Conservation (phyloP, 176 grass and related monocot genomes). For the Dendrocalamus sinicus region DNA sequence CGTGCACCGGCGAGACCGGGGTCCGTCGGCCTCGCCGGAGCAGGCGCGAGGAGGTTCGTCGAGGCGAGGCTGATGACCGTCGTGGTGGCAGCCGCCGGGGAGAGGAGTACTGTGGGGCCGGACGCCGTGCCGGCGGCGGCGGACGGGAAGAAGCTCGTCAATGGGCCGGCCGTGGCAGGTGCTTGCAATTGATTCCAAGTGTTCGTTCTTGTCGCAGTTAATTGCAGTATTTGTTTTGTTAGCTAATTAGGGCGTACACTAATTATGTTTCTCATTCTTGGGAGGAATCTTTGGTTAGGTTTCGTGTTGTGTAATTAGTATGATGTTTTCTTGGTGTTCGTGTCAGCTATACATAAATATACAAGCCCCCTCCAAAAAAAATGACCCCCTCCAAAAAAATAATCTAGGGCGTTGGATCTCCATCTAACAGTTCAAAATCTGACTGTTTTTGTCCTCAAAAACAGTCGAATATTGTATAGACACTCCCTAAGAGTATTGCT, state of each 20-base stretch:
- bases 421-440: too few species aligned
- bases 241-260: background rate
- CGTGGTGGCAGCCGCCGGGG: conserved; percentile 9
- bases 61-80: background rate
- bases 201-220: background rate
- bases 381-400: too few species aligned
- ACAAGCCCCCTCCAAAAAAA: too few species aligned
- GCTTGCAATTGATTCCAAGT: background rate
- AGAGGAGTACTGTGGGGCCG: background rate
- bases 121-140: background rate
- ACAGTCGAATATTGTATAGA: too few species aligned
- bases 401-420: too few species aligned
- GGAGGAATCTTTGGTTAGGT: background rate
- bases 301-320: background rate
- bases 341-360: background rate
- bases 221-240: background rate
- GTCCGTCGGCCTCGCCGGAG: background rate
- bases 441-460: too few species aligned
- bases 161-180: conserved; percentile 41
- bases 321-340: background rate
- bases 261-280: background rate
- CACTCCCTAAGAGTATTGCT: too few species aligned
- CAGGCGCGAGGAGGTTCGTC: conserved; percentile 1
- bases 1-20: background rate
- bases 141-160: background rate